Percentiles rank a stretch among this genome's conserved stretches.
Conservation (phyloP, 2,329 filamentous ascomycete genomes). For the Daldinia sp. region DNA sequence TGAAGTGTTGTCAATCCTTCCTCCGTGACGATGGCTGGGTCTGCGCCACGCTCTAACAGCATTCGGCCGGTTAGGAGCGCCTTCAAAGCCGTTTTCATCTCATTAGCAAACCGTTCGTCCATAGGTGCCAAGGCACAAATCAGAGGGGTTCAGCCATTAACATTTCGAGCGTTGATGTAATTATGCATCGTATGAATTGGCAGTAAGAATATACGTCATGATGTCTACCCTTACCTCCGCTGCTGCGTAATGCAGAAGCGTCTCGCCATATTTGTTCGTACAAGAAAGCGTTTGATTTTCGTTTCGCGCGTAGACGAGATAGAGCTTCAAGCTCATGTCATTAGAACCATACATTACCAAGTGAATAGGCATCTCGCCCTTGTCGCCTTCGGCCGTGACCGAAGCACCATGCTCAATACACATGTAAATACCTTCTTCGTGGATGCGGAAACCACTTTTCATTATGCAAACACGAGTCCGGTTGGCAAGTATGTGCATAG, state of each 20-base stretch:
- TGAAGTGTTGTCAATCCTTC: background rate
- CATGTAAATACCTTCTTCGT: background rate
- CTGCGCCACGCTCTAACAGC: background rate
- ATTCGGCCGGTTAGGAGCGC: background rate
- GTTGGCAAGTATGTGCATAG: background rate
- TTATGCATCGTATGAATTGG: background rate
- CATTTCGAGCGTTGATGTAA: background rate
- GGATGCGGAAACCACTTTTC: background rate
- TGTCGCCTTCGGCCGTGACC: background rate
- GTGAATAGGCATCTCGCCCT: background rate
- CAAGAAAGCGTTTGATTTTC: background rate
- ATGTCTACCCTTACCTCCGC: background rate
- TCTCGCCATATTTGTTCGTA: background rate
- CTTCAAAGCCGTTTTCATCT: background rate
- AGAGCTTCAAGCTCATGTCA: background rate
- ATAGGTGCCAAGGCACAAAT: background rate
- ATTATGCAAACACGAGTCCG: background rate
- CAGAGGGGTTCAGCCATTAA: conserved; percentile 3
- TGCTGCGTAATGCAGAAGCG: background rate
- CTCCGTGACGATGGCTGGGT: background rate
- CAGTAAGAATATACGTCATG: background rate
- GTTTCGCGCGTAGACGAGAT: background rate
- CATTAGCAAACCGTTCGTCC: background rate
- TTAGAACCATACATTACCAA: background rate
- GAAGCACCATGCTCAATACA: background rate